These are phyloP conservation scores for Populus hybrid DNA, from an alignment of 441 rosid species.

Conservation along the genomic window DNA sequence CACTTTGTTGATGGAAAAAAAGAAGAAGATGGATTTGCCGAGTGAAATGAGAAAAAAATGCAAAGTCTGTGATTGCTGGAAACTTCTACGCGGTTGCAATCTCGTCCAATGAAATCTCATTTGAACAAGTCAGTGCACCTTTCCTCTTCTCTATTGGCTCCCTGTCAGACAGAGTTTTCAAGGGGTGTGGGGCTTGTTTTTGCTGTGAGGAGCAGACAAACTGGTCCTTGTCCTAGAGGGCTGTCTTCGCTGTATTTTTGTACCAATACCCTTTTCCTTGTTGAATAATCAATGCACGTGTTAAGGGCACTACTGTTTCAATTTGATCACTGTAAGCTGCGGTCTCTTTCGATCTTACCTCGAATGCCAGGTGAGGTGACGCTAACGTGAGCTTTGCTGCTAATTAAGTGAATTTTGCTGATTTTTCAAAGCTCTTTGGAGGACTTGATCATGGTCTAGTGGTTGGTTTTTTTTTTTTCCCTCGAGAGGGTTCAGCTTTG, in stretches of 20 bases:
- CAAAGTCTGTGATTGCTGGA: not conserved
- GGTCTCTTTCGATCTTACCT: not conserved
- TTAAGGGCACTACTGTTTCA: not conserved
- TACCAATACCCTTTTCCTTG: not conserved
- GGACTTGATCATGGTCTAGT: no score
- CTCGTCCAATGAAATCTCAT: constrained; percentile 4
- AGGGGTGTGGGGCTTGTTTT: not conserved
- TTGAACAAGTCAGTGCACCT: constrained; percentile 43
- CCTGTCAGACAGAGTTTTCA: not conserved
- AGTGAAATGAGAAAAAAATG: constrained; percentile 44
- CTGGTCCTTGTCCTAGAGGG: not conserved
- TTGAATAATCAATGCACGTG: not conserved
- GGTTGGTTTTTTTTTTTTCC: no score
- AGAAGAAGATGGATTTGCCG: constrained; percentile 28
- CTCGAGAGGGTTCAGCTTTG: no score
- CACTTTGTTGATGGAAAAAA: not conserved
- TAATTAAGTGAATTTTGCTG: not conserved
- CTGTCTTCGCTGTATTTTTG: not conserved
- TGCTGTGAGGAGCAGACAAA: not conserved
- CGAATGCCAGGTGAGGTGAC: not conserved
- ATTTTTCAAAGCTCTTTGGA: no score
- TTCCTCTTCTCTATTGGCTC: not conserved
- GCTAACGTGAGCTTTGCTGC: not conserved
- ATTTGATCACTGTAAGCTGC: not conserved
- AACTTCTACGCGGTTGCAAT: constrained; percentile 55